Evolutionary conservation across 257 asterid genomes (phyloP).

Genomic region (Jaltomata sinuosa): DNA sequence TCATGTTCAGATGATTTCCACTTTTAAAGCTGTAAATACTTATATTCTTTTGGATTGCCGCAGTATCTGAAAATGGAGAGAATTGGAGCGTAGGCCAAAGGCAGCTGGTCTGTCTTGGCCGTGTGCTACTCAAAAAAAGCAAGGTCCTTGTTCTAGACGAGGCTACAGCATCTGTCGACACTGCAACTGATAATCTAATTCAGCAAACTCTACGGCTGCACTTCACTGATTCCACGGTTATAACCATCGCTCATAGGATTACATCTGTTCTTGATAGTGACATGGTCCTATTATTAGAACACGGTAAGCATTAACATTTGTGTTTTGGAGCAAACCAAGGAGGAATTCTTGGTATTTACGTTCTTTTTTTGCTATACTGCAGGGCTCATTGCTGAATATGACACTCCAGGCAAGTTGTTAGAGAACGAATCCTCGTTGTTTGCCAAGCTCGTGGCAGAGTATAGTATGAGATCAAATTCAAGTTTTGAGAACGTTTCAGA

Average conservation of each 20-base stretch:
- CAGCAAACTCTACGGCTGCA: constrained; percentile 67
- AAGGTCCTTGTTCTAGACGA: constrained; percentile 83
- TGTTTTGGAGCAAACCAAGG: too few relatives aligned
- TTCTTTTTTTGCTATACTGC: constrained; percentile 2
- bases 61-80: constrained; percentile 91
- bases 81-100: constrained; percentile 97
- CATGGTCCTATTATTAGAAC: constrained; percentile 59
- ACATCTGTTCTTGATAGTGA: constrained; percentile 81
- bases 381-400: constrained; percentile 70
- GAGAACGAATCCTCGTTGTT: constrained; percentile 56
- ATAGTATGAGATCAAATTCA: constrained; percentile 72
- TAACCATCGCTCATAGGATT: constrained; percentile 87
- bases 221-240: constrained; percentile 54
- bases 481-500: constrained; percentile 25
- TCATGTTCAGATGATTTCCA: neutral
- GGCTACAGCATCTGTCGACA: constrained; percentile 98
- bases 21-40: neutral
- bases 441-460: constrained; percentile 83
- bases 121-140: constrained; percentile 85
- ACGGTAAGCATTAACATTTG: constrained; percentile 30
- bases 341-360: too few relatives aligned
- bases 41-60: neutral
- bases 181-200: constrained; percentile 82
- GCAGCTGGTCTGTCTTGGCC: constrained; percentile 88
- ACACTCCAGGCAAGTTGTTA: constrained; percentile 63